phyloP scores from a whole-genome alignment of 2,329 filamentous ascomycete genomes.

The Huntiella savannae region DNA sequence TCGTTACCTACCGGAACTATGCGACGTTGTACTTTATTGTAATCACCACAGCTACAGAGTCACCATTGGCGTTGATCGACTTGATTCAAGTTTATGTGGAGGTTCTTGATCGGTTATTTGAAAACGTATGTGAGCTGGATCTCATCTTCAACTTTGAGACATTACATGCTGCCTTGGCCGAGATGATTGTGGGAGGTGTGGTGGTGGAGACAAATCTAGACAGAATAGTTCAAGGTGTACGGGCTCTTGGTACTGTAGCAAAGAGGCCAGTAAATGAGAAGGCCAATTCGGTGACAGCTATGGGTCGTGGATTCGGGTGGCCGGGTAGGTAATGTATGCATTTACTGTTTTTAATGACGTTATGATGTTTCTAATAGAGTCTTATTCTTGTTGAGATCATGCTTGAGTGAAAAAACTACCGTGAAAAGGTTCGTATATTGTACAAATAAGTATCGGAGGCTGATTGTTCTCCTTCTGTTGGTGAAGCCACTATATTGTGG shows the following conservation, averaged over 20 bases:
- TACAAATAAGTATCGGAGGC: no score
- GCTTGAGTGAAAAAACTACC: no score
- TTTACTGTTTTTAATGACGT: no score
- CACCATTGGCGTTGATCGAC: constrained; percentile 83
- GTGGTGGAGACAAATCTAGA: constrained; percentile 86
- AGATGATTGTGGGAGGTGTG: constrained; percentile 91
- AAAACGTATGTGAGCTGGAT: constrained; percentile 96
- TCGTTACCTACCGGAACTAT: constrained; percentile 96
- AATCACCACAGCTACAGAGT: constrained; percentile 91
- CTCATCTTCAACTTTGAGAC: constrained; percentile 99
- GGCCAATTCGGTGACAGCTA: constrained; percentile 33
- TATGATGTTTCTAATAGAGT: no score
- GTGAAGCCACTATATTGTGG: no score
- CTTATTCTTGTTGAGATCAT: no score
- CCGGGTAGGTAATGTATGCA: constrained; percentile 18
- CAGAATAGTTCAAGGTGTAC: constrained; percentile 71
- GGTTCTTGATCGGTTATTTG: constrained; percentile 81
- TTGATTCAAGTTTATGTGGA: constrained; percentile 98
- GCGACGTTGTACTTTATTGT: constrained; percentile 97
- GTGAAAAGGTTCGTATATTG: no score
- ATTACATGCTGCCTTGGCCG: constrained; percentile 70
- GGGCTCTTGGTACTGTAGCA: constrained; percentile 54
- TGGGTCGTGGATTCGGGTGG: constrained; percentile 42
- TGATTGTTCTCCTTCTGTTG: no score
- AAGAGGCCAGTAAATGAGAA: constrained; percentile 63